A percentile compares a stretch with the other conserved stretches of the same genome.
These are phyloP conservation scores for Syncephalastrum racemosum DNA, from an alignment of 371 early-diverging fungal species.

Conservation along the genomic window DNA sequence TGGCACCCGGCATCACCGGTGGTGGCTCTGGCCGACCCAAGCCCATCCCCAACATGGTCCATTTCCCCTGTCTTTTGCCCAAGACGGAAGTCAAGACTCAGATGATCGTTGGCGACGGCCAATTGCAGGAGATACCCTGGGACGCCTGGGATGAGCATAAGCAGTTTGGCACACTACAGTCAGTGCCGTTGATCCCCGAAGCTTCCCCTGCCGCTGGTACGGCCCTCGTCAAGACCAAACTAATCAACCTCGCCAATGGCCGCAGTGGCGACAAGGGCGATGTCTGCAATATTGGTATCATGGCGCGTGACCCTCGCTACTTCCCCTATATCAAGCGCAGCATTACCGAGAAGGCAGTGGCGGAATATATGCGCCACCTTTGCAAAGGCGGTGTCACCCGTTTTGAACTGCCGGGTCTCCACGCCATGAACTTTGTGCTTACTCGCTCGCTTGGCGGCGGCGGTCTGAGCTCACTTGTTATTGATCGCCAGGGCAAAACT, in stretches of 20 bases:
- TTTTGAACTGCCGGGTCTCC: constrained; percentile 64
- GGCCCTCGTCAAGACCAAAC: constrained; percentile 40
- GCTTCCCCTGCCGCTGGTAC: constrained; percentile 20
- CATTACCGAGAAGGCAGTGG: constrained; percentile 45
- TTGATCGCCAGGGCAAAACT: constrained; percentile 78
- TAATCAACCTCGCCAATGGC: constrained; percentile 67
- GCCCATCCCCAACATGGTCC: constrained; percentile 65
- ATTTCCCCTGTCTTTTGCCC: constrained; percentile 65
- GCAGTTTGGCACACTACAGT: constrained; percentile 17
- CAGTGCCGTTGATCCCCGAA: constrained; percentile 30
- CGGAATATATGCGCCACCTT: constrained; percentile 64
- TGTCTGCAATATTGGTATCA: constrained; percentile 67
- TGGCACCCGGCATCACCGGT: constrained; percentile 75
- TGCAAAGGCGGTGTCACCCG: constrained; percentile 63
- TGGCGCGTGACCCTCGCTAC: constrained; percentile 63
- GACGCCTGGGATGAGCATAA: constrained; percentile 31
- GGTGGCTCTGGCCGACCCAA: constrained; percentile 55
- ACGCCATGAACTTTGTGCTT: constrained; percentile 73
- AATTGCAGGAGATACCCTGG: constrained; percentile 25
- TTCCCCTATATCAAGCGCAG: constrained; percentile 51
- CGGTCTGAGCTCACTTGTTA: constrained; percentile 63
- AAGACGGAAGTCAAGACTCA: constrained; percentile 49
- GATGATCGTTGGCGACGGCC: constrained; percentile 42
- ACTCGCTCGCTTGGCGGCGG: constrained; percentile 72
- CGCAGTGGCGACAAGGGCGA: constrained; percentile 81